Evolutionary conservation across 768 basidiomycete species (phyloP).

Genomic region (Cystofilobasidium bisporidii): DNA sequence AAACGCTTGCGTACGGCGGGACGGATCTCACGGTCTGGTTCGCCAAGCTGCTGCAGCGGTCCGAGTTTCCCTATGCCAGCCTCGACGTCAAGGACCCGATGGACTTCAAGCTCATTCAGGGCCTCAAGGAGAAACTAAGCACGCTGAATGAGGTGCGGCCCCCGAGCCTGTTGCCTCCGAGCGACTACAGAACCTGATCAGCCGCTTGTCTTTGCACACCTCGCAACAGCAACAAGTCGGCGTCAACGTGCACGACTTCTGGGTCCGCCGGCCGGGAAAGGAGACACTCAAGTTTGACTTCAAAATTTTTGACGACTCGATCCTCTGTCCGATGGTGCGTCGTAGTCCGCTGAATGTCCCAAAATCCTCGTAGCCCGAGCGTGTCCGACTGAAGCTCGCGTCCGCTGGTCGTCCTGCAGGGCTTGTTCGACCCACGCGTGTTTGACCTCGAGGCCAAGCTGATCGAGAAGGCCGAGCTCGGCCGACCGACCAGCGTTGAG

Average conservation of each 20-base stretch:
- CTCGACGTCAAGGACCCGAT: slow-evolving; percentile 64
- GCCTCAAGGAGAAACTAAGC: slow-evolving; percentile 72
- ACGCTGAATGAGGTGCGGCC: slow-evolving; percentile 71
- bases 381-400: too few species aligned
- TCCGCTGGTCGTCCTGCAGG: slow-evolving; percentile 44
- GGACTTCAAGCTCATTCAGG: slow-evolving; percentile 87
- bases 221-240: slow-evolving; percentile 54
- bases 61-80: slow-evolving; percentile 79
- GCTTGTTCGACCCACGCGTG: slow-evolving; percentile 83
- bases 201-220: background rate
- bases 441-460: slow-evolving; percentile 74
- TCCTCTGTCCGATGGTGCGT: slow-evolving; percentile 82
- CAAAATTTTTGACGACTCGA: slow-evolving; percentile 88
- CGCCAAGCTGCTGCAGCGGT: slow-evolving; percentile 63
- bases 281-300: slow-evolving; percentile 78
- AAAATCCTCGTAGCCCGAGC: too few species aligned
- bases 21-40: slow-evolving; percentile 91
- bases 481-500: background rate
- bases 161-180: background rate
- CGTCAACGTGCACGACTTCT: slow-evolving; percentile 80
- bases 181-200: background rate
- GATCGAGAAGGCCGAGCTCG: slow-evolving; percentile 41
- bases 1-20: slow-evolving; percentile 77
- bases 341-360: too few species aligned
- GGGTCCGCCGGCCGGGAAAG: slow-evolving; percentile 64